phyloP scores from a whole-genome alignment of 257 asterid species.

The Gynochthodes officinalis region DNA sequence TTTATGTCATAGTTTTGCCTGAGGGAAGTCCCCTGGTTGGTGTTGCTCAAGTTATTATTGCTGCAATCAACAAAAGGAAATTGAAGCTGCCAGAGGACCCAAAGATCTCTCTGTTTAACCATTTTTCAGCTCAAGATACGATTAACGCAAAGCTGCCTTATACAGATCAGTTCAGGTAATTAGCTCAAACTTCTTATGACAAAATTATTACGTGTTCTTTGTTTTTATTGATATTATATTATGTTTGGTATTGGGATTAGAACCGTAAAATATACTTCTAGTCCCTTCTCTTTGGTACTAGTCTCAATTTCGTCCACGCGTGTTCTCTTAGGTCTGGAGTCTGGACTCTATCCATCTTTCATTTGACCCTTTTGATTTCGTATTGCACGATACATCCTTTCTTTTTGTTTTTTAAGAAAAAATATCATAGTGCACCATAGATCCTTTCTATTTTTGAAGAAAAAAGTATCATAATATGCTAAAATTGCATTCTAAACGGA shows the following conservation, averaged over 20 bases:
- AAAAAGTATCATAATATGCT: no score
- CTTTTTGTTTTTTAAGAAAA: no score
- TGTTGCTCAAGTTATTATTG: constrained; percentile 45
- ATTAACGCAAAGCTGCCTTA: constrained; percentile 58
- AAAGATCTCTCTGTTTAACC: constrained; percentile 36
- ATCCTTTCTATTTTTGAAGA: no score
- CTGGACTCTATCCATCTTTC: no score
- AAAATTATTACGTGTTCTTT: not conserved
- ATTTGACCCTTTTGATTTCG: no score
- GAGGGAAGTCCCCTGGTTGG: constrained; percentile 70
- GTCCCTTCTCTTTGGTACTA: not conserved
- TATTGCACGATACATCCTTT: no score
- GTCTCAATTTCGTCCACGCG: not conserved
- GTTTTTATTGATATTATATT: no score
- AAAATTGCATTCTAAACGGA: no score
- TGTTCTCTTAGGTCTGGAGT: no score
- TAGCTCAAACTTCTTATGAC: not conserved
- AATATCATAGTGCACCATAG: no score
- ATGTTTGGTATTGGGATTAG: no score
- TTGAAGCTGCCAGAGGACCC: constrained; percentile 45
- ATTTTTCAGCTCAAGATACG: constrained; percentile 37
- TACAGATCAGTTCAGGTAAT: constrained; percentile 65
- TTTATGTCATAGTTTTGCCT: constrained; percentile 65
- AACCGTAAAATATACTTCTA: no score
- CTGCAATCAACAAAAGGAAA: constrained; percentile 50